A percentile compares a stretch with the other conserved stretches of the same genome.
phyloP scores from a whole-genome alignment of 2,329 filamentous ascomycete species.

The Ophiosphaerella korrae region DNA sequence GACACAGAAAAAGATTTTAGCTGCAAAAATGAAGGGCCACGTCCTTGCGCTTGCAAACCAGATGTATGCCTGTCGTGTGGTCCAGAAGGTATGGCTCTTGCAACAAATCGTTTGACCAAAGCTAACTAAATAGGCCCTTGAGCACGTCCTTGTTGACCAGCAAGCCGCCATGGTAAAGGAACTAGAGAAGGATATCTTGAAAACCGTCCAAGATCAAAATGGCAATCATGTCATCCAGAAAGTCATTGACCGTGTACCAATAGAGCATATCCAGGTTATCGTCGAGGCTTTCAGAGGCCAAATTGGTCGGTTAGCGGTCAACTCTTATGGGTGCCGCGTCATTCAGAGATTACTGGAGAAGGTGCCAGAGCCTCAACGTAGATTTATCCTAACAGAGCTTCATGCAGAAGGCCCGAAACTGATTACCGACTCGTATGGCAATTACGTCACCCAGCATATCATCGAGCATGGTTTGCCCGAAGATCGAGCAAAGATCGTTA shows the following conservation, averaged over 20 bases:
- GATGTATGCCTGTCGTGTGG: slow-evolving; percentile 93
- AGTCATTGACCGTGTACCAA: slow-evolving; percentile 80
- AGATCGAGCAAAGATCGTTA: slow-evolving; percentile 75
- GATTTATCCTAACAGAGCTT: slow-evolving; percentile 76
- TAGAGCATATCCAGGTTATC: slow-evolving; percentile 81
- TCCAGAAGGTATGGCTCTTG: slow-evolving; percentile 74
- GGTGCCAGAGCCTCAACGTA: slow-evolving; percentile 73
- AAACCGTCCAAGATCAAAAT: slow-evolving; percentile 83
- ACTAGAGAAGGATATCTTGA: slow-evolving; percentile 74
- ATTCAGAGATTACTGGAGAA: slow-evolving; percentile 90
- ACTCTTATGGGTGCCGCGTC: slow-evolving; percentile 89
- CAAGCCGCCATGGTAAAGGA: slow-evolving; percentile 84
- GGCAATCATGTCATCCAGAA: slow-evolving; percentile 98
- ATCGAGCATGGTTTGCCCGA: slow-evolving; percentile 76
- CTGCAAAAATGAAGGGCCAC: slow-evolving; percentile 84
- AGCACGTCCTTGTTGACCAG: slow-evolving; percentile 90
- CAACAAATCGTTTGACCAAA: not conserved
- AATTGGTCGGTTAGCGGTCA: slow-evolving; percentile 73
- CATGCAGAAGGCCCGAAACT: slow-evolving; percentile 73
- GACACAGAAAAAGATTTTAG: slow-evolving; percentile 85
- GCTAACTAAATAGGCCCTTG: slow-evolving; percentile 68
- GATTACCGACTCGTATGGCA: slow-evolving; percentile 87
- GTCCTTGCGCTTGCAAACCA: slow-evolving; percentile 80
- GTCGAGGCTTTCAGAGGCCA: slow-evolving; percentile 79
- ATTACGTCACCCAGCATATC: slow-evolving; percentile 94